Conservation (phyloP, 176 grass and related monocot species). For the Lolium rigidum region DNA sequence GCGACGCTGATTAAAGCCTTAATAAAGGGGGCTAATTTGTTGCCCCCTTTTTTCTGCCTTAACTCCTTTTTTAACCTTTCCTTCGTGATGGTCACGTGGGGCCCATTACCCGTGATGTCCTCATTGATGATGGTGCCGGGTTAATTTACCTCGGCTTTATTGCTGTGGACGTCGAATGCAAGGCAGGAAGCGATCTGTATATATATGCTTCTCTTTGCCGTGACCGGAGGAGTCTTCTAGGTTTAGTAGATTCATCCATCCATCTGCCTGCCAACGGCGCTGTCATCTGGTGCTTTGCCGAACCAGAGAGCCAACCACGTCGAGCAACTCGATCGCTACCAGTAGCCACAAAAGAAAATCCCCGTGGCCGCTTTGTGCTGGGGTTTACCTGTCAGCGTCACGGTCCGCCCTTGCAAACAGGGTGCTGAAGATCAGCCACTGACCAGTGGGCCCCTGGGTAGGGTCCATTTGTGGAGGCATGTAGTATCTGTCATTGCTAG, state of each 20-base stretch:
- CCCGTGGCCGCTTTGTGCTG: background rate
- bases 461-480: background rate
- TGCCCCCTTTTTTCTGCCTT: constrained; percentile 2
- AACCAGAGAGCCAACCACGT: background rate
- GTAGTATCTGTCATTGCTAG: constrained; percentile 25
- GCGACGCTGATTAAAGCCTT: constrained; percentile 36
- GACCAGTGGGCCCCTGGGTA: background rate
- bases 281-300: constrained; percentile 20
- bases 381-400: constrained; percentile 11
- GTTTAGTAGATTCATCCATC: background rate
- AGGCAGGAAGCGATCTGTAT: background rate
- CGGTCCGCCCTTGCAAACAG: background rate
- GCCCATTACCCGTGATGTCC: constrained; percentile 48
- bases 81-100: constrained; percentile 45
- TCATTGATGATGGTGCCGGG: constrained; percentile 41
- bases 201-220: constrained; percentile 9
- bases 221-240: constrained; percentile 29
- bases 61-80: background rate
- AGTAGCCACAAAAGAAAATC: background rate
- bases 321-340: background rate
- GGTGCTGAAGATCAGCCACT: background rate
- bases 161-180: constrained; percentile 32
- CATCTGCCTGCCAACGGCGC: background rate
- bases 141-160: constrained; percentile 40
- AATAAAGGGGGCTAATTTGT: constrained; percentile 36